phyloP scores from a whole-genome alignment of 768 basidiomycete genomes.

The Hysterangium stoloniferum region DNA sequence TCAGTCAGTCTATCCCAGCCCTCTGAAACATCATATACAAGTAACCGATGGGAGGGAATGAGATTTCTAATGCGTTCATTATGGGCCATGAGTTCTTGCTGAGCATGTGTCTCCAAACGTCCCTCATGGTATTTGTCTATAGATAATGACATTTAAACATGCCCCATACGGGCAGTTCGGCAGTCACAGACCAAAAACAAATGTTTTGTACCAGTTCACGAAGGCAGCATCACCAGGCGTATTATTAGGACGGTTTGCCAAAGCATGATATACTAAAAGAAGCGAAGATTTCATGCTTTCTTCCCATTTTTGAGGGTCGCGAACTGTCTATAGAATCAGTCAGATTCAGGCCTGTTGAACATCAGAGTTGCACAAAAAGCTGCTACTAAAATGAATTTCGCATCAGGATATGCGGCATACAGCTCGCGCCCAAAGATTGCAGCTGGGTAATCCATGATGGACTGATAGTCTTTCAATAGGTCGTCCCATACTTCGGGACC shows the following conservation, averaged over 20 bases:
- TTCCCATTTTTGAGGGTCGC: slow-evolving; percentile 5
- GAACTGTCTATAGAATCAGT: not conserved
- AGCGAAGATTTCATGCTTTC: slow-evolving; percentile 4
- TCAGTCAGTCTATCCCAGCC: slow-evolving; percentile 2
- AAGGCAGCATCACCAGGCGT: not conserved
- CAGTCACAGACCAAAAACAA: not conserved
- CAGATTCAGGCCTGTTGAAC: not conserved
- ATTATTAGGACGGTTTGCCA: not conserved
- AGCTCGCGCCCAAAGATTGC: not conserved
- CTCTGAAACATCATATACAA: slow-evolving; percentile 1
- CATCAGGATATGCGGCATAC: slow-evolving; percentile 8
- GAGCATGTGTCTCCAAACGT: not conserved
- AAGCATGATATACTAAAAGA: not conserved
- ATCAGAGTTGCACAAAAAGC: not conserved
- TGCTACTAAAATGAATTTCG: slow-evolving; percentile 4
- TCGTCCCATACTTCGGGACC: not conserved
- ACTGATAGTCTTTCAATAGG: not conserved
- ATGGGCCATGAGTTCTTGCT: slow-evolving; percentile 1
- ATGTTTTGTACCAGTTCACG: not conserved
- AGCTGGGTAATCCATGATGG: not conserved
- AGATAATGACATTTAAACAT: not conserved
- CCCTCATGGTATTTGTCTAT: slow-evolving; percentile 3
- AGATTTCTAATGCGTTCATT: slow-evolving; percentile 5
- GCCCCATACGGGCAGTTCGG: not conserved
- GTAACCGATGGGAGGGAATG: slow-evolving; percentile 2